Percentiles rank a stretch among this genome's conserved stretches.
phyloP scores from a whole-genome alignment of 176 grass and related monocot species.

The Bromus sterilis region DNA sequence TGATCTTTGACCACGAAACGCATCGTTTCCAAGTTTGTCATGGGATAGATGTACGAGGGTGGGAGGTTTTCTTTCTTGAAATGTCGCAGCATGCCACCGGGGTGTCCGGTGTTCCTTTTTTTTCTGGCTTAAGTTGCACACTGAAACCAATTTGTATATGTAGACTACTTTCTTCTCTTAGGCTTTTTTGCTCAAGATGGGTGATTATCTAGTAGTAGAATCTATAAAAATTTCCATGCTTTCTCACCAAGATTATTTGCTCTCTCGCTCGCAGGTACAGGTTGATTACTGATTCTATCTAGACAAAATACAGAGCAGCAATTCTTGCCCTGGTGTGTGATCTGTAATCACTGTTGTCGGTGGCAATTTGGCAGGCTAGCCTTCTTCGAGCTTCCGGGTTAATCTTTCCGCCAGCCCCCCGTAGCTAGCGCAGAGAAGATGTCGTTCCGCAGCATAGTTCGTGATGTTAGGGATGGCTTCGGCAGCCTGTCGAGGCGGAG shows the following conservation, averaged over 20 bases:
- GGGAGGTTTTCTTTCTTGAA: not conserved
- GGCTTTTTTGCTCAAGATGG: no score
- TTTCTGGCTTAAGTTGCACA: not conserved
- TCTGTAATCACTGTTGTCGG: conserved; percentile 19
- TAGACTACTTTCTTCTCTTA: not conserved
- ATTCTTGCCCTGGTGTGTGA: not conserved
- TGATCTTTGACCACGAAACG: not conserved
- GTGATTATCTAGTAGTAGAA: no score
- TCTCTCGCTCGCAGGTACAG: conserved; percentile 14
- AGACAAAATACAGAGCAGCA: not conserved
- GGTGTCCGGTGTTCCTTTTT: not conserved
- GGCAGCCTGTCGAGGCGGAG: conserved; percentile 80
- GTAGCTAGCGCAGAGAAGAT: conserved; percentile 38
- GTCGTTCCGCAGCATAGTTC: conserved; percentile 91
- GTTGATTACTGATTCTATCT: not conserved
- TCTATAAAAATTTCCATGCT: no score
- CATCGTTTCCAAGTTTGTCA: not conserved
- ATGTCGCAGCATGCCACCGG: conserved; percentile 7
- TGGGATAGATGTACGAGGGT: not conserved
- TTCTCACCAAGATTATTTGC: conserved; percentile 24
- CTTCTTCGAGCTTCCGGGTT: no score
- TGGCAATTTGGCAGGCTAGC: not conserved
- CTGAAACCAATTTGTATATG: not conserved
- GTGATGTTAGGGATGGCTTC: conserved; percentile 79
- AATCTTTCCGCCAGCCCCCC: no score